Percentiles rank a stretch among this genome's conserved stretches.
Evolutionary conservation across 2,329 filamentous ascomycete genomes (phyloP).

Genomic region (Xenosphaeropsis pyriputrescens): DNA sequence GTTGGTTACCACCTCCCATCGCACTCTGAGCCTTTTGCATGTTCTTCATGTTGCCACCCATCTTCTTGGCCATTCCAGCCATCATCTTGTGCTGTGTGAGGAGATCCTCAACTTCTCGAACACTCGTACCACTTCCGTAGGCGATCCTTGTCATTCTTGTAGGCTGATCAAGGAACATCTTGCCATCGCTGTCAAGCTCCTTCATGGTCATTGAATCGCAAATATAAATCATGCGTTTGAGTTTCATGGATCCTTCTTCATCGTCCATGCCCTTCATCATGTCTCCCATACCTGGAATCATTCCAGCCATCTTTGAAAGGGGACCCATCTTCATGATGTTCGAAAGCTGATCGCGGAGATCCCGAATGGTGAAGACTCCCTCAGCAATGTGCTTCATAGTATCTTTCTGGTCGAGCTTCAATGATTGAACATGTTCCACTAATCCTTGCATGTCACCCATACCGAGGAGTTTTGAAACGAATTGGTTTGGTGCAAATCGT

Average conservation of each 20-base stretch:
- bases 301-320: constrained; percentile 90
- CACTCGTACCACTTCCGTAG: constrained; percentile 76
- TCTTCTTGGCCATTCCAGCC: constrained; percentile 98
- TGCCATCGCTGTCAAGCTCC: constrained; percentile 90
- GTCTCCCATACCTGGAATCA: constrained; percentile 90
- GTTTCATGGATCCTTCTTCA: constrained; percentile 82
- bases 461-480: constrained; percentile 83
- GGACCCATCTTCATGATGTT: constrained; percentile 99
- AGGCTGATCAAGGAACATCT: constrained; percentile 84
- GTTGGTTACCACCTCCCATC: constrained; percentile 81
- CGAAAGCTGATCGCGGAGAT: constrained; percentile 84
- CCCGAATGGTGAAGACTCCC: constrained; percentile 88
- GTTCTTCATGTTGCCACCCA: constrained; percentile 95
- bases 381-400: constrained; percentile 98
- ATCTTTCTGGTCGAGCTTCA: constrained; percentile 95
- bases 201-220: constrained; percentile 97
- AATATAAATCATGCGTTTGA: constrained; percentile 98
- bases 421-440: constrained; percentile 88
- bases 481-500: constrained; percentile 81
- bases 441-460: constrained; percentile 96
- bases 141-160: constrained; percentile 87
- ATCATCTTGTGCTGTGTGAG: constrained; percentile 98
- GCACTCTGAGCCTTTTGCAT: constrained; percentile 88
- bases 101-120: constrained; percentile 87
- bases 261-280: constrained; percentile 97